Evolutionary conservation across 441 rosid genomes (phyloP), one percentile per base, ranked within the genome.

Genomic region (Heliophila coronopifolia): DNA sequence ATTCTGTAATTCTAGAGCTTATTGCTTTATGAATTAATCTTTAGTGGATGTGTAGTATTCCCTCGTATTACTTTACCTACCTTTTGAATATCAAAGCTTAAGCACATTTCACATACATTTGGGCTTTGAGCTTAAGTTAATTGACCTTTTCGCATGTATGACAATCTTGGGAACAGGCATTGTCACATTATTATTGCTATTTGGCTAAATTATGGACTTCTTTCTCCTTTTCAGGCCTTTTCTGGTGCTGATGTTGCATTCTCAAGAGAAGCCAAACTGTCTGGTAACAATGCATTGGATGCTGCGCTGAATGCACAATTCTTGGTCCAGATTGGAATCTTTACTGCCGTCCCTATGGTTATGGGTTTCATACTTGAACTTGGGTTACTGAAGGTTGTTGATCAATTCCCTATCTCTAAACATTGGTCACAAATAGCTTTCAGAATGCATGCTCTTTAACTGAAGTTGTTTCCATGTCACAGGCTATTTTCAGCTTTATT

Each of bases 331-430:
- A 91, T 91, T 54, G 98, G 98, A 58, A 55, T 91, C 75, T 91
- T 91, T 65, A 91, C 98, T n/a, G 98, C 98, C 3, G 87, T 91
- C 37, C 98, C 98, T 38, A 91, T 91, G 98, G 66, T 91, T 61
- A 82, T 91, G 94, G 98, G 98, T 45, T 91, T 91, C 77, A 83
- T 91, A 61, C 94, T 91, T 69, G 98, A 91, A 71, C 42, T 56
- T 66, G 98, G 98, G 33, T 79, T 91, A 72, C 72, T 91, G 67
- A 61, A 91, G 93, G 98, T 86, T 56, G 80, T 76, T 61, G 9
- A 40, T 16, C 42, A 23, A 45, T 58, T 58, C 30, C 30, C 22
- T 60, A 42, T 9, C 28, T 66, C n/a, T 16, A 13, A 6, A 14
- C 48, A 51, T n/a, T 16, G 46, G 31, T 23, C 11, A 7, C 14